A percentile compares a stretch with the other conserved stretches of the same genome.
phyloP scores from a whole-genome alignment of 306 rosid genomes.

The Herpetospermum pedunculosum region DNA sequence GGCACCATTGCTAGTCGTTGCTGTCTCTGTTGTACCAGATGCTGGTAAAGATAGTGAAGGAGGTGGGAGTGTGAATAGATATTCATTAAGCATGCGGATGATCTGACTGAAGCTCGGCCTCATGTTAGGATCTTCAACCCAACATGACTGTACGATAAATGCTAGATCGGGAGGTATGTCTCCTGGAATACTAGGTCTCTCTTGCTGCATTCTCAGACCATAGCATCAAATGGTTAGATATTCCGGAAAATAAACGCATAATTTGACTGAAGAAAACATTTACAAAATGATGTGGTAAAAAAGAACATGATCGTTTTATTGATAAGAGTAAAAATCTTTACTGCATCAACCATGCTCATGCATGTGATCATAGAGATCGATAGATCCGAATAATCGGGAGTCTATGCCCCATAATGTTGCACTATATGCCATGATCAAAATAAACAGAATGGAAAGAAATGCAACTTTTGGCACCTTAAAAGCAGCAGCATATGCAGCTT shows the following conservation, averaged over 20 bases:
- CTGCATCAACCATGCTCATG: not conserved
- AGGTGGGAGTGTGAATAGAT: constrained; percentile 56
- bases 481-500: constrained; percentile 99
- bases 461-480: constrained; percentile 55
- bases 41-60: constrained; percentile 35
- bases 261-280: not conserved
- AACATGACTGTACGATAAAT: constrained; percentile 75
- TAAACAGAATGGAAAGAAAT: not conserved
- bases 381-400: not conserved
- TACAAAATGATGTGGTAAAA: not conserved
- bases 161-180: constrained; percentile 67
- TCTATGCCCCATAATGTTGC: not conserved
- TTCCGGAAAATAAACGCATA: not conserved
- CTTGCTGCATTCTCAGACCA: constrained; percentile 66
- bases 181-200: constrained; percentile 70
- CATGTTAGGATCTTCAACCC: constrained; percentile 88
- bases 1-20: constrained; percentile 38
- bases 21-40: constrained; percentile 30
- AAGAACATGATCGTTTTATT: not conserved
- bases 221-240: constrained; percentile 9
- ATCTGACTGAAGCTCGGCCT: constrained; percentile 85
- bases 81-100: constrained; percentile 66
- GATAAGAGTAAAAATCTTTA: not conserved
- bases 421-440: not conserved
- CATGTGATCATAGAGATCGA: not conserved